Conservation (phyloP, 1,284 basidiomycete genomes). For the Malassezia vespertilionis region DNA sequence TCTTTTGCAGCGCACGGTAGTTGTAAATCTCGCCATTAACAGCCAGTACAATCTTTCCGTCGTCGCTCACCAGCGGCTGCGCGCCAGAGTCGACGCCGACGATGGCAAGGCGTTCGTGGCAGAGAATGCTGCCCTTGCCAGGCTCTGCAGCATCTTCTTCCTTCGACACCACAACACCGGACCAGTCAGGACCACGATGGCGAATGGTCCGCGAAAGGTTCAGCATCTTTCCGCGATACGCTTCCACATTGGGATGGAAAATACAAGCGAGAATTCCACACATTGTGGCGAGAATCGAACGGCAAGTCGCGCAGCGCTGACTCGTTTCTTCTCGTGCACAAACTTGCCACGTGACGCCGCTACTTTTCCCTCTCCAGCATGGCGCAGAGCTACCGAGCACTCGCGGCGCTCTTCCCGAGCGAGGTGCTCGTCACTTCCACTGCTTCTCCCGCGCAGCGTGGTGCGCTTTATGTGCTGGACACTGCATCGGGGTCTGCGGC, state of each 20-base stretch:
- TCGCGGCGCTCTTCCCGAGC: conserved; percentile 21
- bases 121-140: conserved; percentile 44
- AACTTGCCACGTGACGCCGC: conserved; percentile 1
- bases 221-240: conserved; percentile 44
- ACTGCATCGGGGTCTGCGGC: conserved; percentile 25
- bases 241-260: conserved; percentile 41
- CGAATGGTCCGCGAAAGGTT: conserved; percentile 44
- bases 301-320: conserved; percentile 1
- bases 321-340: conserved; percentile 3
- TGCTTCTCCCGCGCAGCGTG: conserved; percentile 19
- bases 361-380: neutral
- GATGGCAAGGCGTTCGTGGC: conserved; percentile 63
- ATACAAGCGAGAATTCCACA: conserved; percentile 46
- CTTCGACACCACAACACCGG: conserved; percentile 40
- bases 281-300: conserved; percentile 20
- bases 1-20: conserved; percentile 70
- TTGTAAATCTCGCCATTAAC: conserved; percentile 99
- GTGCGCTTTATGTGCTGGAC: conserved; percentile 11
- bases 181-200: conserved; percentile 48
- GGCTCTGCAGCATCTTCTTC: conserved; percentile 18
- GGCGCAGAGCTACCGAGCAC: neutral
- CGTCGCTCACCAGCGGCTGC: conserved; percentile 80
- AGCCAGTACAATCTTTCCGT: conserved; percentile 72
- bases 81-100: conserved; percentile 97
- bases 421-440: conserved; percentile 34